Base-by-base conservation (phyloP, 1,284 basidiomycete species). In the Lignosus rhinocerotis region DNA sequence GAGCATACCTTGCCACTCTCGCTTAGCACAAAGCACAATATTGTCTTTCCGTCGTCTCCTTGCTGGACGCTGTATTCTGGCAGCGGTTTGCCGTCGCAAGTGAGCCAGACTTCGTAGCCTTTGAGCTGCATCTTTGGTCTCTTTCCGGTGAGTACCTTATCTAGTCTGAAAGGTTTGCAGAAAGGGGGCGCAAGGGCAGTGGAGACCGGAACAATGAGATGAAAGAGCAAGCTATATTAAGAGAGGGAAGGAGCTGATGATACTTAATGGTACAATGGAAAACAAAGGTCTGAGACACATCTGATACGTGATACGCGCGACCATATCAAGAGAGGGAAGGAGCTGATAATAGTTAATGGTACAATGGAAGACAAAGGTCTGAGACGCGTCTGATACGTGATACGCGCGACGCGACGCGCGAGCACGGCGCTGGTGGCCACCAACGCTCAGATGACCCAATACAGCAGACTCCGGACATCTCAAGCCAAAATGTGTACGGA, bases 1-100 rank as follows among this genome's bases (percentile, higher is more conserved):
- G 10, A 55, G 25, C 59, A 19, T 31, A 59, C 63, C 53, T 62
- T 61, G 21, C 63, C 60, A 30, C 55, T 36, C 46, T 59, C 60
- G 43, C 63, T 64, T 8, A 60, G 57, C 2, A 64, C 56, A 17
- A 51, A 62, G 38, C 63, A 64, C 11, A 30, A 31, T 0, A 55
- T n/a, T 5, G 58, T 60, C 42, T 34, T 53, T 17, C 48, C 55
- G n/a, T 51, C 59, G 12, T 50, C 50, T 6, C 51, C 58, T 32
- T 55, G 43, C 3, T 55, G 31, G 9, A 51, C 47, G 17, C 36
- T 25, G 31, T 61, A 58, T 17, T 64, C 57, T 7, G 52, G 52
- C 8, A 64, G 44, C 21, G 33, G 32, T 30, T 45, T n/a, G 10
- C 56, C 59, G 7, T 57, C 56, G 48, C 59, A 61, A 7, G 50